Evolutionary conservation across 1,139 yeast genomes (phyloP).

Genomic region (Candida freyschussii): DNA sequence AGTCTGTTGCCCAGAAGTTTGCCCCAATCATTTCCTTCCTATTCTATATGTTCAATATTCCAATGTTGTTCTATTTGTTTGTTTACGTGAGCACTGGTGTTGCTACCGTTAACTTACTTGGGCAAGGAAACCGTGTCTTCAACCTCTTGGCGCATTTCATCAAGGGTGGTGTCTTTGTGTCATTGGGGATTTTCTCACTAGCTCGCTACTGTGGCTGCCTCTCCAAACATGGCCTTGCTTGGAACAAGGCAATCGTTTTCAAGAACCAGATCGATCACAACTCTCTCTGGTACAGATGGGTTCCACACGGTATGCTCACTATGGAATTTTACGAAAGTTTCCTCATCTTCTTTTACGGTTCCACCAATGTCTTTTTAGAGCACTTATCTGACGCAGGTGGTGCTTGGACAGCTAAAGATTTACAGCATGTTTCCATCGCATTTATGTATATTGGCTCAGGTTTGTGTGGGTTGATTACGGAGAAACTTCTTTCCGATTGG

Average conservation of each 20-base stretch:
- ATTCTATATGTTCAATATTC: slow-evolving; percentile 58
- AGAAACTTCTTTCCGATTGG: slow-evolving; percentile 45
- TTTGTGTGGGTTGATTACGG: slow-evolving; percentile 80
- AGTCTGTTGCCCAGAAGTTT: slow-evolving; percentile 31
- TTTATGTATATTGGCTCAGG: slow-evolving; percentile 93
- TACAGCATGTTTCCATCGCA: slow-evolving; percentile 94
- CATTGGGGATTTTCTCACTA: slow-evolving; percentile 69
- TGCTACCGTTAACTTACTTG: slow-evolving; percentile 67
- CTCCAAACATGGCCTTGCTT: slow-evolving; percentile 76
- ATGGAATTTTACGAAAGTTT: slow-evolving; percentile 85
- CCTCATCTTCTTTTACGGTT: slow-evolving; percentile 80
- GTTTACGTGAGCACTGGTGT: slow-evolving; percentile 68
- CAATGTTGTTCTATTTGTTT: slow-evolving; percentile 56
- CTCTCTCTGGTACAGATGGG: slow-evolving; percentile 34
- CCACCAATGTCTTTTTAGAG: slow-evolving; percentile 83
- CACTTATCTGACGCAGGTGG: slow-evolving; percentile 76
- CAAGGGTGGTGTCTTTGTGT: slow-evolving; percentile 86
- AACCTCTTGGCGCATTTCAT: slow-evolving; percentile 91
- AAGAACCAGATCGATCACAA: slow-evolving; percentile 28
- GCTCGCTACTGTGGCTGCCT: slow-evolving; percentile 87
- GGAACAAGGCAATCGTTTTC: slow-evolving; percentile 61
- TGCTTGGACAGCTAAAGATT: slow-evolving; percentile 84
- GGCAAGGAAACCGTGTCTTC: slow-evolving; percentile 61
- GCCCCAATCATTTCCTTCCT: slow-evolving; percentile 36
- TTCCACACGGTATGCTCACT: slow-evolving; percentile 55